Base-by-base conservation (phyloP, 2,329 filamentous ascomycete genomes). In the Neonectria faginata region DNA sequence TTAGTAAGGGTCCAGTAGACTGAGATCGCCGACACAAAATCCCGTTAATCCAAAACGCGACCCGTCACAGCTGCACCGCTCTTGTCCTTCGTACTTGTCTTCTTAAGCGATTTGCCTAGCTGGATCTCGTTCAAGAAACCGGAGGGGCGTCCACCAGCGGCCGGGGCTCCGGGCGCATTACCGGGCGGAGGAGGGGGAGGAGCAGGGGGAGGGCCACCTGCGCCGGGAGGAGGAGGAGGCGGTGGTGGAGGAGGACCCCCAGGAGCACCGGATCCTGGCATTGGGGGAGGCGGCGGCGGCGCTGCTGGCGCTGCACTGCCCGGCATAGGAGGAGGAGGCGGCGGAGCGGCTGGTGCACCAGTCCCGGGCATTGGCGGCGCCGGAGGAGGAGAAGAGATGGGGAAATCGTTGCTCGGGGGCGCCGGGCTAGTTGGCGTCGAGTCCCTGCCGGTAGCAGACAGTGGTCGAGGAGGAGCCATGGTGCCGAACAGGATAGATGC, bases 401-500 rank as follows among this genome's bases (percentile, higher is more conserved):
- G 80, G 62, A 78, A 79, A 64, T 79, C 81, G 73, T 73, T 82
- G 52, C 70, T 80, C 10, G 77, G 77, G 8, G 79, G 77, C n/a
- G 74, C 76, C 36, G 79, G 79, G 61, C 78, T 80, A 8, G 74
- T 67, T 16, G 81, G 77, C 18, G 82, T 76, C 9, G 83, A 83
- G 72, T 92, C 92, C 69, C 92, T 89, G 59, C 92, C 93, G 78
- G 92, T 89, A 7, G 93, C 91, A 20, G 93, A 97, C 48, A 97
- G 81, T 31, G 95, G 94, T 56, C 95, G 89, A 14, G 96, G 95
- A 42, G 96, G 95, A 10, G 88, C 95, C 94, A 99, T 98, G 56
- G 94, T 97, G 64, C 96, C 95, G 77, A 99, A 99, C 20, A 99
- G 86, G 65, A 97, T 96, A 7, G 93, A 97, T 16, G 96, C 96